Evolutionary conservation across 768 basidiomycete genomes (phyloP).

Genomic region (Lactarius indigo): DNA sequence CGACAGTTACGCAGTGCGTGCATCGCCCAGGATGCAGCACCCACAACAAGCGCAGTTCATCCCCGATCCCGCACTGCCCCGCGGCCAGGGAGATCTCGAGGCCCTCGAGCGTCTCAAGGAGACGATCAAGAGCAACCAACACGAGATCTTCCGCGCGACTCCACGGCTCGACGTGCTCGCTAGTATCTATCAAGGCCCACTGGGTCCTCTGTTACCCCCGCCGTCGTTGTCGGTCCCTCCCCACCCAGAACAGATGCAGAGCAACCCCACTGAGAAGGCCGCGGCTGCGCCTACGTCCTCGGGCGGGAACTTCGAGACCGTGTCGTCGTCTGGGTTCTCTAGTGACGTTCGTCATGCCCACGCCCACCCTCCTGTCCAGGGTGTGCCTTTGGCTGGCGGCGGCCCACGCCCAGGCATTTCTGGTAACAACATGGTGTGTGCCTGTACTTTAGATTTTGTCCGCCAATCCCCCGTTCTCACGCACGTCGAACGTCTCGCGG

Average conservation of each 20-base stretch:
- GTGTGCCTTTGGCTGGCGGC: neutral
- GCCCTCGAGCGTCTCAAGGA: conserved; percentile 72
- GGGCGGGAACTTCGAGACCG: conserved; percentile 4
- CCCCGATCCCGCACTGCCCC: conserved; percentile 34
- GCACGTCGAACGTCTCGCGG: neutral
- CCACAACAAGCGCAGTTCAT: conserved; percentile 16
- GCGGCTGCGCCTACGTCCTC: conserved; percentile 1
- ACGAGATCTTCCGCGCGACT: conserved; percentile 62
- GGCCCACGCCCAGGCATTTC: neutral
- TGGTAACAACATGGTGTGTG: conserved; percentile 7
- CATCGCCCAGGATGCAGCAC: conserved; percentile 10
- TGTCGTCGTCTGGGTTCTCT: conserved; percentile 14
- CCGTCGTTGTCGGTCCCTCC: conserved; percentile 32
- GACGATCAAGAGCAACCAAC: conserved; percentile 67
- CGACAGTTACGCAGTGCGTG: neutral
- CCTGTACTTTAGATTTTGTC: neutral
- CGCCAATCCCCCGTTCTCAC: neutral
- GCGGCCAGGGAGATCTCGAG: conserved; percentile 66
- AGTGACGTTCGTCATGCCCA: neutral
- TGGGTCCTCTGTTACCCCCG: conserved; percentile 22
- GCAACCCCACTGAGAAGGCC: conserved; percentile 18
- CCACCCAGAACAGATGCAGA: conserved; percentile 36
- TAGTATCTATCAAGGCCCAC: conserved; percentile 59
- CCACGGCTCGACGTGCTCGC: conserved; percentile 66
- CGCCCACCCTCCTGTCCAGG: neutral